Percentiles rank a stretch among this genome's conserved stretches.
Evolutionary conservation across 164 flowering plant species (phyloP).

Genomic region (Vitis cinerea): DNA sequence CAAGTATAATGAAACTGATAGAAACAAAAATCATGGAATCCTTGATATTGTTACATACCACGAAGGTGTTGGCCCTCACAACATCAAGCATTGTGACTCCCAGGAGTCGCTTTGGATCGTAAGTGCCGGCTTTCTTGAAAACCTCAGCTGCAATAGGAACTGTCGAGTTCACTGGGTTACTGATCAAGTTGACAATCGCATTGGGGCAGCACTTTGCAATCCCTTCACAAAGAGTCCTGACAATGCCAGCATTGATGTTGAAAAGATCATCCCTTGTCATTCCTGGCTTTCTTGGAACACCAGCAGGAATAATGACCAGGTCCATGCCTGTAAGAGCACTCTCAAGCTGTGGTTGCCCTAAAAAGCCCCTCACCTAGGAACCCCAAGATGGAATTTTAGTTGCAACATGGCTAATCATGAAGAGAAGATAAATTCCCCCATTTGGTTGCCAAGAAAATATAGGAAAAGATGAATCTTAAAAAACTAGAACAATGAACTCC

Average conservation of each 20-base stretch:
- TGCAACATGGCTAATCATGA: too few species aligned
- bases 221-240: slow-evolving; percentile 86
- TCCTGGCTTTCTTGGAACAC: slow-evolving; percentile 98
- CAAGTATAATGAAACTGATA: too few species aligned
- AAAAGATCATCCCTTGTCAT: slow-evolving; percentile 99
- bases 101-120: slow-evolving; percentile 65
- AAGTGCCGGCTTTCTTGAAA: slow-evolving; percentile 79
- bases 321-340: slow-evolving; percentile 94
- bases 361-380: slow-evolving; percentile 86
- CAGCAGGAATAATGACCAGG: slow-evolving; percentile 95
- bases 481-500: too few species aligned
- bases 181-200: slow-evolving; percentile 72
- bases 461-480: too few species aligned
- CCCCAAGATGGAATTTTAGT: background rate
- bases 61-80: slow-evolving; percentile 85
- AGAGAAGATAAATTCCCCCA: too few species aligned
- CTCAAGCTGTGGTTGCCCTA: slow-evolving; percentile 80
- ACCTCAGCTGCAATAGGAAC: slow-evolving; percentile 86
- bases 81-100: slow-evolving; percentile 86
- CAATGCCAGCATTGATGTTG: slow-evolving; percentile 98
- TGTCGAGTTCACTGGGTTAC: slow-evolving; percentile 84
- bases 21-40: too few species aligned
- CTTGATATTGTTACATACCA: slow-evolving; percentile 42
- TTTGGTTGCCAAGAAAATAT: too few species aligned
- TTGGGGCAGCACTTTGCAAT: slow-evolving; percentile 83